Evolutionary conservation across 352 stramenopile genomes (phyloP).

Genomic region (Plasmopara viticola): DNA sequence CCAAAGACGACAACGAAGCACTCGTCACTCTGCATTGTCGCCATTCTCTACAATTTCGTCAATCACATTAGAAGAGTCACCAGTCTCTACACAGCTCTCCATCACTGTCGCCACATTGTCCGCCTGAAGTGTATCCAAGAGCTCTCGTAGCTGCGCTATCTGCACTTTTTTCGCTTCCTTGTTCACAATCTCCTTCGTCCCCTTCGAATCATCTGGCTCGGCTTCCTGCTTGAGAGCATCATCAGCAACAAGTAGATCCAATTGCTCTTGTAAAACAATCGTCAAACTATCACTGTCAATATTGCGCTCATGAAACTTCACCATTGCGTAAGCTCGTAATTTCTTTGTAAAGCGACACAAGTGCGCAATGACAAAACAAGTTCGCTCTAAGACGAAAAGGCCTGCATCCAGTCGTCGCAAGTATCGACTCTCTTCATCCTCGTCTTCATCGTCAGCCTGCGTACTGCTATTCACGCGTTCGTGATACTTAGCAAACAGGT

Average conservation of each 20-base stretch:
- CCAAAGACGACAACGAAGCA: slow-evolving; percentile 1
- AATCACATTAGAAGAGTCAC: no score
- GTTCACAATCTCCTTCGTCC: slow-evolving; percentile 17
- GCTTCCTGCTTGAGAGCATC: slow-evolving; percentile 4
- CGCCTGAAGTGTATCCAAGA: slow-evolving; percentile 34
- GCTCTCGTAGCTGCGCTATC: slow-evolving; percentile 27
- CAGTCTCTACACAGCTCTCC: no score
- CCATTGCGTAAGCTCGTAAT: slow-evolving; percentile 56
- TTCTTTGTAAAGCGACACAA: slow-evolving; percentile 58
- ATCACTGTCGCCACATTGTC: not conserved
- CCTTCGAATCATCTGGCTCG: slow-evolving; percentile 2
- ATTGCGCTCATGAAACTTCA: slow-evolving; percentile 73
- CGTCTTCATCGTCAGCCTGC: slow-evolving; percentile 27
- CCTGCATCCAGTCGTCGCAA: slow-evolving; percentile 61
- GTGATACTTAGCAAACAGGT: slow-evolving; percentile 74
- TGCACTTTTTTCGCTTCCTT: slow-evolving; percentile 28
- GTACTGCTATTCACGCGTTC: slow-evolving; percentile 34
- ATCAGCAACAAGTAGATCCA: slow-evolving; percentile 40
- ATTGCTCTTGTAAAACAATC: slow-evolving; percentile 48
- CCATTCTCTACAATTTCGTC: no score
- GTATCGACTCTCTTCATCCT: slow-evolving; percentile 51
- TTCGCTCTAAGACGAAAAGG: slow-evolving; percentile 72
- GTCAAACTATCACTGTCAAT: slow-evolving; percentile 41
- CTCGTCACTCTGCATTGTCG: no score
- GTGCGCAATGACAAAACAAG: slow-evolving; percentile 58